phyloP scores from a whole-genome alignment of 768 basidiomycete species.

The Tephrocybe sp. region DNA sequence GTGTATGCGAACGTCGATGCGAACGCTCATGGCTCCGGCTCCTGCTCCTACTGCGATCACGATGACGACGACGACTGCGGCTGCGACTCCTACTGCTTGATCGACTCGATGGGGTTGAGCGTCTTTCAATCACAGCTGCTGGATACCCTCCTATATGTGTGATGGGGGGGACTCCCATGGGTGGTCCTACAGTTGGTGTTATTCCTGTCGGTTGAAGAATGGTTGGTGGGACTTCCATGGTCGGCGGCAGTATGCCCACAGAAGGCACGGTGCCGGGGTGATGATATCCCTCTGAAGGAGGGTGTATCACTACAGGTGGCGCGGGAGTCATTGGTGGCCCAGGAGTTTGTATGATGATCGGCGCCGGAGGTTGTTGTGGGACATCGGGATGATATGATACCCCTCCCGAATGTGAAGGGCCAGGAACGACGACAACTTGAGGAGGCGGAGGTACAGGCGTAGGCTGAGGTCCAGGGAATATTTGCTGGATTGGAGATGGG shows the following conservation, averaged over 20 bases:
- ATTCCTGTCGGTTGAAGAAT: too few species aligned
- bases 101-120: not conserved
- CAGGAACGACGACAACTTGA: constrained; percentile 6
- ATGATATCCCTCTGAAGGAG: not conserved
- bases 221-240: not conserved
- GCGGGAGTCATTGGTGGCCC: not conserved
- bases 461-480: constrained; percentile 8
- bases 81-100: not conserved
- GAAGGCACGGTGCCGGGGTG: not conserved
- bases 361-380: constrained; percentile 4
- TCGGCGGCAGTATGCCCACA: not conserved
- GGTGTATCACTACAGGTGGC: not conserved
- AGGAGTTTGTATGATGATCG: constrained; percentile 13
- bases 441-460: constrained; percentile 11
- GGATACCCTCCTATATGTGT: not conserved
- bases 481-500: not conserved
- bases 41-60: not conserved
- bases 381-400: not conserved
- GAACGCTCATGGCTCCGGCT: not conserved
- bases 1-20: not conserved
- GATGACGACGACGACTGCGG: constrained; percentile 1
- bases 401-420: not conserved
- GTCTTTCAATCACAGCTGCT: too few species aligned
- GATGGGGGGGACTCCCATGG: not conserved
- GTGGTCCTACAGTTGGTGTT: not conserved